Conservation (phyloP, 768 basidiomycete genomes). For the Rhizopogon salebrosus region DNA sequence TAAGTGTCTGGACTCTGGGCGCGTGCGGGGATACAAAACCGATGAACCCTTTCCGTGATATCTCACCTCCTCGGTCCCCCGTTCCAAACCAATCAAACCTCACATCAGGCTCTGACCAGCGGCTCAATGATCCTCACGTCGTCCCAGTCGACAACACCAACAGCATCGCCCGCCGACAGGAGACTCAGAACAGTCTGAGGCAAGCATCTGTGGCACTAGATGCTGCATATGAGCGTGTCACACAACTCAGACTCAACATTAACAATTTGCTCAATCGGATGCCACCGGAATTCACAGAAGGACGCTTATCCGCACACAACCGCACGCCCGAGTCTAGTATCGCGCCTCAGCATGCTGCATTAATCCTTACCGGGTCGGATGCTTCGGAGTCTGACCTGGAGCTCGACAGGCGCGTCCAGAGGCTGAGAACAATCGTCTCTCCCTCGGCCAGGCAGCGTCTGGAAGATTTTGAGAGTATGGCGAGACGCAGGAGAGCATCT, state of each 20-base stretch:
- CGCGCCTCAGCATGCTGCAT: conserved; percentile 25
- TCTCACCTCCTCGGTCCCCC: background rate
- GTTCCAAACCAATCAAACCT: background rate
- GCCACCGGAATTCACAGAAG: conserved; percentile 27
- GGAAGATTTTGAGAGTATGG: conserved; percentile 22
- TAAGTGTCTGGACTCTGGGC: background rate
- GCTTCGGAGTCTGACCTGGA: conserved; percentile 15
- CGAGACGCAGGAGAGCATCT: conserved; percentile 11
- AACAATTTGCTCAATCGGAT: conserved; percentile 36
- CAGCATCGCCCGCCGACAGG: conserved; percentile 2
- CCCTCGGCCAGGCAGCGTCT: conserved; percentile 27
- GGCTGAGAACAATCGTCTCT: conserved; percentile 25
- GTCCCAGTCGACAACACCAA: background rate
- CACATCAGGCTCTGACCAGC: background rate
- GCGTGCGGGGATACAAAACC: background rate
- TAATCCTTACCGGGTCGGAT: conserved; percentile 23
- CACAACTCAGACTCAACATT: conserved; percentile 48
- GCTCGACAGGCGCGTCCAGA: conserved; percentile 22
- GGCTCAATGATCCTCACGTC: background rate
- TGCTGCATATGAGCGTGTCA: conserved; percentile 49
- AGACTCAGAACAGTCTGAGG: conserved; percentile 36
- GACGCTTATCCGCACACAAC: conserved; percentile 5
- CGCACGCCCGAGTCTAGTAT: conserved; percentile 17
- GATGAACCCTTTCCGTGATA: background rate
- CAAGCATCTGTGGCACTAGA: conserved; percentile 51